Conservation (phyloP, 306 rosid genomes). For the Corylus americana region DNA sequence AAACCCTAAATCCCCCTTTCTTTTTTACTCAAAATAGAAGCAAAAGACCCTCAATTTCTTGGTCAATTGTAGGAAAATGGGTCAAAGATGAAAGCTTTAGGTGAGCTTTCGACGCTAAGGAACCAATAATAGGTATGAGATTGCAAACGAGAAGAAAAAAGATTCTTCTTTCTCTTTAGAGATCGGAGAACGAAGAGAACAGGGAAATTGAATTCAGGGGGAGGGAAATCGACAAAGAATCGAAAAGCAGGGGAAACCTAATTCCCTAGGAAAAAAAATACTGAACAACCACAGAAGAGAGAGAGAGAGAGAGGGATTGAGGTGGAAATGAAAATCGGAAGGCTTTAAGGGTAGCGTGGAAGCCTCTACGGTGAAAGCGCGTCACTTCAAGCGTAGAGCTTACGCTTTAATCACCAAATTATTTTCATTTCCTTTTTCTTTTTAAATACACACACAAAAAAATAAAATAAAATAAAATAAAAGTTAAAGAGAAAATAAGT, state of each 20-base stretch:
- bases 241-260: not conserved
- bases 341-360: not conserved
- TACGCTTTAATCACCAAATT: not conserved
- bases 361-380: conserved; percentile 19
- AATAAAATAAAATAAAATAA: not conserved
- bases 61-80: not conserved
- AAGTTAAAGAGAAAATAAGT: not conserved
- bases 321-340: not conserved
- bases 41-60: not conserved
- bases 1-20: conserved; percentile 3
- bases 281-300: not conserved
- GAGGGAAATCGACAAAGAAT: not conserved
- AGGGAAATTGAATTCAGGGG: not conserved
- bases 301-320: not conserved
- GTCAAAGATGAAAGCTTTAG: not conserved
- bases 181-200: not conserved
- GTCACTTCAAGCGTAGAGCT: conserved; percentile 26
- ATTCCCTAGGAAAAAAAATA: not conserved
- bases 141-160: not conserved
- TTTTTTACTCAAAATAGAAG: not conserved
- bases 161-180: not conserved
- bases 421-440: not conserved
- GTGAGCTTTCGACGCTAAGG: not conserved
- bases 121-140: not conserved
- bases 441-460: not conserved